A percentile compares a stretch with the other conserved stretches of the same genome.
phyloP scores from a whole-genome alignment of 2,329 filamentous ascomycete genomes.

The Lizonia empirigonia region DNA sequence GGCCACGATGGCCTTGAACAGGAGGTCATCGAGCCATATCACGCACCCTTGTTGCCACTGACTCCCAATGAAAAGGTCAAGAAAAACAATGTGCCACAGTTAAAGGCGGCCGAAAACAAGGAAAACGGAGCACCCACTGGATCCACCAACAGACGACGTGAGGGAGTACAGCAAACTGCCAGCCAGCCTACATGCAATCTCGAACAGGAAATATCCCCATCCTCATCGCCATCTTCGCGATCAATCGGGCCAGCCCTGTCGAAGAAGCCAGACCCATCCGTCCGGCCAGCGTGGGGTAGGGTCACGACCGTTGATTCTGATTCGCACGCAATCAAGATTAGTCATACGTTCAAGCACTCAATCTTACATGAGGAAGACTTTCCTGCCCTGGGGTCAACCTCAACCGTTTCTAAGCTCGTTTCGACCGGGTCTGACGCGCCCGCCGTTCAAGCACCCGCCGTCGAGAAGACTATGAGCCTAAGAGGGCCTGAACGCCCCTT shows the following conservation, averaged over 20 bases:
- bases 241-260: no score
- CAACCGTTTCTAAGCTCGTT: no score
- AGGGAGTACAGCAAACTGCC: neutral
- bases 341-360: neutral
- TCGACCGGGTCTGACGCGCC: neutral
- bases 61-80: neutral
- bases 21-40: slow-evolving; percentile 22
- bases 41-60: slow-evolving; percentile 19
- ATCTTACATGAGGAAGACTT: neutral
- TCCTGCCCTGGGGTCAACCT: neutral
- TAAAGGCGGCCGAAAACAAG: slow-evolving; percentile 17
- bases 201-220: neutral
- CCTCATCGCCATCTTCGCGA: no score
- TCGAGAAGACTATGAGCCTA: neutral
- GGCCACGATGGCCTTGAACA: slow-evolving; percentile 24
- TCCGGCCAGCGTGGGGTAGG: neutral
- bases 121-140: neutral
- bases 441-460: neutral
- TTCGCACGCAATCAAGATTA: neutral
- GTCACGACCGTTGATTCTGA: neutral
- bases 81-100: slow-evolving; percentile 8
- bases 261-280: neutral
- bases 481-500: neutral
- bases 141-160: neutral
- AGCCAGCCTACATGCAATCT: neutral